A percentile compares a stretch with the other conserved stretches of the same genome.
Conservation (phyloP, 208 protist genomes). For the Acanthamoeba triangularis region DNA sequence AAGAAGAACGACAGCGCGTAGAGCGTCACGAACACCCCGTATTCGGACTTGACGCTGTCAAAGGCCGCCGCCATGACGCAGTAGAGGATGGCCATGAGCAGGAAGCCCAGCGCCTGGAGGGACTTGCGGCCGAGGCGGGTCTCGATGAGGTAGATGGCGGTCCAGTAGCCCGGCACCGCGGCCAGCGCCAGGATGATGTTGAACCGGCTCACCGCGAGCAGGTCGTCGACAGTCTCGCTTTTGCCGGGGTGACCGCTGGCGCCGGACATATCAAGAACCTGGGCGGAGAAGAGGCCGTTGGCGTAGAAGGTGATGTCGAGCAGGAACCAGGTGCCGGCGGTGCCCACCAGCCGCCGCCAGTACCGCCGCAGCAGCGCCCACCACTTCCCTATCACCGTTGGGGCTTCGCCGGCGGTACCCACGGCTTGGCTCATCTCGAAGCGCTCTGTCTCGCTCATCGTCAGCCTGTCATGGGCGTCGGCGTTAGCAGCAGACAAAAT, state of each 20-base stretch:
- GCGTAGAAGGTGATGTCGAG: slow-evolving; percentile 91
- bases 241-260: no score
- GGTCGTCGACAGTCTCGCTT: no score
- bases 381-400: slow-evolving; percentile 57
- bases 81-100: slow-evolving; percentile 79
- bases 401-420: not conserved
- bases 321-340: slow-evolving; percentile 90
- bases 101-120: slow-evolving; percentile 85
- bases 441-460: slow-evolving; percentile 38
- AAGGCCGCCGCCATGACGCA: slow-evolving; percentile 83
- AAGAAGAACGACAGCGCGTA: slow-evolving; percentile 91
- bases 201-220: not conserved
- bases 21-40: slow-evolving; percentile 80
- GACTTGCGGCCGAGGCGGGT: slow-evolving; percentile 72
- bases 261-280: not conserved
- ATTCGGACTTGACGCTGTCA: slow-evolving; percentile 59
- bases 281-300: slow-evolving; percentile 76
- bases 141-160: slow-evolving; percentile 82
- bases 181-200: not conserved
- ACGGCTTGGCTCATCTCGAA: not conserved
- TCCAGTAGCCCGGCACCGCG: slow-evolving; percentile 84
- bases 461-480: no score
- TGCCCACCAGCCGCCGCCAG: slow-evolving; percentile 83
- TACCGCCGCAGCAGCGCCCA: slow-evolving; percentile 12
- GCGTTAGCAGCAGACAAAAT: no score